Conservation (phyloP, 2,329 filamentous ascomycete genomes). For the Thelonectria olida region DNA sequence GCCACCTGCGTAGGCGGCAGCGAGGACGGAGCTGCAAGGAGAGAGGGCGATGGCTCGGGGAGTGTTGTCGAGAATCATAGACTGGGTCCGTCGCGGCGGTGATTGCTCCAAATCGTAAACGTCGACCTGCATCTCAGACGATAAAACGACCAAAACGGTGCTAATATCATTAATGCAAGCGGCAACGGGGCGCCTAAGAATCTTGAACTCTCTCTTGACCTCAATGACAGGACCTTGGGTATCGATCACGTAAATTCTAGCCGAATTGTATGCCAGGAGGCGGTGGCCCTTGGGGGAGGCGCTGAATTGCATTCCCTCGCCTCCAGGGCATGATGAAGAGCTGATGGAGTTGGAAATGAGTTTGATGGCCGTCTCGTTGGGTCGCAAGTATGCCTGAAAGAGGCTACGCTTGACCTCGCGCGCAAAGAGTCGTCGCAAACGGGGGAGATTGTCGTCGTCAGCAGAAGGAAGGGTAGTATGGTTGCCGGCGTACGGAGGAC, state of each 20-base stretch:
- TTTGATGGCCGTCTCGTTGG: constrained; percentile 76
- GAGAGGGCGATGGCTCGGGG: constrained; percentile 83
- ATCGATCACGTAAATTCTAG: constrained; percentile 82
- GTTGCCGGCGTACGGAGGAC: constrained; percentile 65
- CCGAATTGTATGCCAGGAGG: constrained; percentile 85
- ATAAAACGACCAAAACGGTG: constrained; percentile 79
- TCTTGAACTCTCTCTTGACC: constrained; percentile 82
- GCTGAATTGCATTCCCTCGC: constrained; percentile 86
- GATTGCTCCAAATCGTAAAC: constrained; percentile 76
- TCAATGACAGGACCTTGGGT: constrained; percentile 66
- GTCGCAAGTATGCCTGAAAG: constrained; percentile 79
- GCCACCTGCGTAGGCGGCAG: constrained; percentile 86
- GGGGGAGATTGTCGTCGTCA: constrained; percentile 62
- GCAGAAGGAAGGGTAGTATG: constrained; percentile 52
- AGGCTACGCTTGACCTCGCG: constrained; percentile 79
- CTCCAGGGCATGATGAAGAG: constrained; percentile 82
- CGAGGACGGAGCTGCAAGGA: constrained; percentile 82
- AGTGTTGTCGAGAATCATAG: constrained; percentile 79
- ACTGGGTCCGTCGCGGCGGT: constrained; percentile 76
- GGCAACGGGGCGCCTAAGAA: constrained; percentile 77
- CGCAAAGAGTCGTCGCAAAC: constrained; percentile 72
- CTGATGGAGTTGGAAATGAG: constrained; percentile 86
- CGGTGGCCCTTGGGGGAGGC: constrained; percentile 80
- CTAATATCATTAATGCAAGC: constrained; percentile 84
- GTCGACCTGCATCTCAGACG: constrained; percentile 84